Base-by-base conservation (phyloP, 192 early-diverging fungal species). In the Chytriomyces sp. region DNA sequence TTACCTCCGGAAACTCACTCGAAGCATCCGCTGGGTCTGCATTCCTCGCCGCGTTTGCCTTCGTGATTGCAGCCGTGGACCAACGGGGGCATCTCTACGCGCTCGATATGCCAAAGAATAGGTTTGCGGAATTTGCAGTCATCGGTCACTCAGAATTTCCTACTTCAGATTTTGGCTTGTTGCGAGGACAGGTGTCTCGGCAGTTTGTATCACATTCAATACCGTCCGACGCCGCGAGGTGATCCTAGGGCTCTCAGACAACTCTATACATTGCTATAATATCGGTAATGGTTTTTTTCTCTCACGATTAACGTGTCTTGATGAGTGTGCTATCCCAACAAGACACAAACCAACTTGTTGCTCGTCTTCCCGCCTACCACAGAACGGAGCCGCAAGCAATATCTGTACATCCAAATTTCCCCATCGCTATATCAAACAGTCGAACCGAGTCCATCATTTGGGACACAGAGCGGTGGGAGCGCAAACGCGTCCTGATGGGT, bases 261-360 rank as follows among this genome's bases (percentile, higher is more conserved):
- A 75, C 65, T 73, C 81, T 3, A 56, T 86, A 1, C 76, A 78
- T 39, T 86, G 84, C 70, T 86, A 86, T 72, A 86, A 86, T 61
- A 79, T 86, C 26, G 84, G 83, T 84, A 52, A 5, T 37, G 57
- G 22, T n/a, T 59, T 0, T 28, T 19, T 22, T 36, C 10, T 34
- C 17, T 19, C 10, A 39, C 7, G 7, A 17, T 31, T 10, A 10
- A 17, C 14, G 40, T 65, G 64, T 17, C 64, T 31, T 32, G 4
- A 0, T 55, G n/a, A 33, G 36, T 17, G 39, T 30, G 12, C 8
- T 19, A 19, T 12, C n/a, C 28, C 57, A 70, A 30, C 19, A 60
- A 84, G 83, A 86, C 55, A 73, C 81, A 22, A 64, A 69, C 36
- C 80, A 81, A 41, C 63, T 83, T 25, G 60, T 86, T 28, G 78